Percentiles rank a stretch among this genome's conserved stretches.
Conservation (phyloP, 2,329 filamentous ascomycete genomes). For the Pseudocercospora ulei region DNA sequence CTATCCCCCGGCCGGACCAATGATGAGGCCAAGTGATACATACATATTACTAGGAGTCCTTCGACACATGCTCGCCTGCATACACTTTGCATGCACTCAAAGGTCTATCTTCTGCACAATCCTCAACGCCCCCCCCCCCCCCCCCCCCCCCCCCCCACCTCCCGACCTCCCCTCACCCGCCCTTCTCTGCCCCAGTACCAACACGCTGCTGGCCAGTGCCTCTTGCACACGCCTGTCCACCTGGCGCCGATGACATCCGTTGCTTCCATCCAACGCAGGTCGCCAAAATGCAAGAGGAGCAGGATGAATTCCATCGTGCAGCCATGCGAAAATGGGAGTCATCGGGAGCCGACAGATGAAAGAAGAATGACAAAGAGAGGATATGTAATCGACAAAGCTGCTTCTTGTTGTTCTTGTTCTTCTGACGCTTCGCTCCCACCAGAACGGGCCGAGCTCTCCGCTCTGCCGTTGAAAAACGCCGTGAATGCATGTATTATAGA, state of each 20-base stretch:
- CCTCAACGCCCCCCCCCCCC: neutral
- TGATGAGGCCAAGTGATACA: too few relatives aligned
- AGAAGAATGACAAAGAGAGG: slow-evolving; percentile 2
- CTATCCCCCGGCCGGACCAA: too few relatives aligned
- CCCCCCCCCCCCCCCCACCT: neutral
- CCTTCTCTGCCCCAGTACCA: too few relatives aligned
- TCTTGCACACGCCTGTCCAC: slow-evolving; percentile 6
- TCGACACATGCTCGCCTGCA: too few relatives aligned
- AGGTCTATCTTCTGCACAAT: neutral
- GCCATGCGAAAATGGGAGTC: slow-evolving; percentile 8
- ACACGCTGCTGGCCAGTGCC: slow-evolving; percentile 18
- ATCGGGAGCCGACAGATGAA: slow-evolving; percentile 11
- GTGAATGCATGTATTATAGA: slow-evolving; percentile 18
- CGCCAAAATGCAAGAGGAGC: slow-evolving; percentile 19
- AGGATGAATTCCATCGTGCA: slow-evolving; percentile 5
- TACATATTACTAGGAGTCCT: too few relatives aligned
- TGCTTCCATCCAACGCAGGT: slow-evolving; percentile 20
- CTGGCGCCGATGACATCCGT: slow-evolving; percentile 5
- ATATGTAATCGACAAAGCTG: slow-evolving; percentile 8
- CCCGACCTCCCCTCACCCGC: too few relatives aligned
- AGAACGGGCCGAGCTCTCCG: neutral
- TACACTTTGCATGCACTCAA: slow-evolving; percentile 10
- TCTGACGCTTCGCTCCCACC: slow-evolving; percentile 3
- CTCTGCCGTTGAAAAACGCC: slow-evolving; percentile 15
- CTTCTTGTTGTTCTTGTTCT: slow-evolving; percentile 8